These are phyloP conservation scores for Quambalaria eucalypti DNA, from an alignment of 1,284 basidiomycete genomes.

Conservation along the genomic window DNA sequence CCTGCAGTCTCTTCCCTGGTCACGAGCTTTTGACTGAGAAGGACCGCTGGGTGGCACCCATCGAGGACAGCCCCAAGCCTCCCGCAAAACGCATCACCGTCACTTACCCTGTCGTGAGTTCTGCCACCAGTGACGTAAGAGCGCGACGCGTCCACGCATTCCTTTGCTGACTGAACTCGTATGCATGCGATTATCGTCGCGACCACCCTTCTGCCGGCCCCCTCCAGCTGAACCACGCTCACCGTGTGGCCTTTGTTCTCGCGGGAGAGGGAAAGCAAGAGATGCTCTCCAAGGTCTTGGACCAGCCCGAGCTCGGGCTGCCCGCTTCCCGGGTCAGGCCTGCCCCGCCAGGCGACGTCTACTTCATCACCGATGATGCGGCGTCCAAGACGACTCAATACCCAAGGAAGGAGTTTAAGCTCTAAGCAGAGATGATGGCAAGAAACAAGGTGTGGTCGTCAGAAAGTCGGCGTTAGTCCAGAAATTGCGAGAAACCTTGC, in stretches of 20 bases:
- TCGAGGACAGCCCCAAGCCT: conserved; percentile 88
- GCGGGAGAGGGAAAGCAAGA: conserved; percentile 76
- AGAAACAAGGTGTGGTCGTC: too few species aligned
- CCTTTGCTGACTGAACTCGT: neutral
- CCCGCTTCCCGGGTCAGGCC: conserved; percentile 77
- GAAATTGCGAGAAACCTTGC: too few species aligned
- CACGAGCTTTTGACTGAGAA: conserved; percentile 75
- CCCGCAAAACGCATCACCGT: conserved; percentile 68
- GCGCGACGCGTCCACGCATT: neutral
- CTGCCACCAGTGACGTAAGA: neutral
- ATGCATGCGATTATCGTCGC: too few species aligned
- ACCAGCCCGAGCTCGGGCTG: conserved; percentile 68
- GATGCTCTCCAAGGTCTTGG: conserved; percentile 64
- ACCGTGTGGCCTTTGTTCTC: conserved; percentile 75
- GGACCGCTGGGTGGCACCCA: conserved; percentile 85
- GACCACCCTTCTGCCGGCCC: too few species aligned
- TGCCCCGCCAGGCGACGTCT: conserved; percentile 59
- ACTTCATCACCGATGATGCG: conserved; percentile 30
- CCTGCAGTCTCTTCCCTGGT: conserved; percentile 86
- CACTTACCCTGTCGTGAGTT: conserved; percentile 39
- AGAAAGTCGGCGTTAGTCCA: too few species aligned
- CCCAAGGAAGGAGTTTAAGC: conserved; percentile 23
- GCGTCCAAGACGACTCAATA: conserved; percentile 25
- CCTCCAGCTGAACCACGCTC: conserved; percentile 51
- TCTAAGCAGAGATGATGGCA: conserved; percentile 10